Evolutionary conservation across 2,329 filamentous ascomycete species (phyloP).

Genomic region (Venturia aucupariae): DNA sequence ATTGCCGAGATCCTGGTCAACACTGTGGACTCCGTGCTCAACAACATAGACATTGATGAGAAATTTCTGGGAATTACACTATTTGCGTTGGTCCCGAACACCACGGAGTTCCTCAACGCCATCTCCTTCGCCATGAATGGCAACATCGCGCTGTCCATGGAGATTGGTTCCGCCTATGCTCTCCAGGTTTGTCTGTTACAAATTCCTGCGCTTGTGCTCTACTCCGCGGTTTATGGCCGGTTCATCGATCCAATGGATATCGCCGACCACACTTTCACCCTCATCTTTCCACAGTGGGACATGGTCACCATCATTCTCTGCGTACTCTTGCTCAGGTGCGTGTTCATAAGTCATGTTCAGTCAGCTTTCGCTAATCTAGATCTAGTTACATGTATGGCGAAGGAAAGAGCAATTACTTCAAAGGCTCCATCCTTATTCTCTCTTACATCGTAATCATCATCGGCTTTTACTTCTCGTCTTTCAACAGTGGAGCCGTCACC

Average conservation of each 20-base stretch:
- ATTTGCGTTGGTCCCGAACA: slow-evolving; percentile 95
- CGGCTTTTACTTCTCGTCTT: slow-evolving; percentile 81
- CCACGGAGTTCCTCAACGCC: slow-evolving; percentile 96
- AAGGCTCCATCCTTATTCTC: slow-evolving; percentile 87
- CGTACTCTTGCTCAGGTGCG: slow-evolving; percentile 2
- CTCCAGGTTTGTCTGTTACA: slow-evolving; percentile 93
- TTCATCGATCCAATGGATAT: slow-evolving; percentile 47
- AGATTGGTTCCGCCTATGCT: slow-evolving; percentile 95
- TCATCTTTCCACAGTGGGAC: slow-evolving; percentile 19
- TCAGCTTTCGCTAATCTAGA: slow-evolving; percentile 65
- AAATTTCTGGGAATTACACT: slow-evolving; percentile 96
- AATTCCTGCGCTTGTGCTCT: slow-evolving; percentile 85
- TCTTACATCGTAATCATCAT: slow-evolving; percentile 87
- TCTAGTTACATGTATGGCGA: slow-evolving; percentile 98
- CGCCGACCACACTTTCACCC: slow-evolving; percentile 57
- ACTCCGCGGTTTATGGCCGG: slow-evolving; percentile 65
- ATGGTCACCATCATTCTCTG: slow-evolving; percentile 11
- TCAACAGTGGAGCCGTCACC: slow-evolving; percentile 19
- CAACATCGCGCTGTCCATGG: slow-evolving; percentile 97
- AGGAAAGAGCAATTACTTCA: slow-evolving; percentile 99
- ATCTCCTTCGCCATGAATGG: slow-evolving; percentile 99
- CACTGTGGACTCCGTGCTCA: slow-evolving; percentile 91
- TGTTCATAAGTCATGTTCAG: slow-evolving; percentile 17
- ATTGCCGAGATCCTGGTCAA: slow-evolving; percentile 96
- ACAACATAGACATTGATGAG: slow-evolving; percentile 85